Percentiles rank a stretch among this genome's conserved stretches.
Evolutionary conservation across 352 stramenopile species (phyloP).

Genomic region (Peronospora farinosa): DNA sequence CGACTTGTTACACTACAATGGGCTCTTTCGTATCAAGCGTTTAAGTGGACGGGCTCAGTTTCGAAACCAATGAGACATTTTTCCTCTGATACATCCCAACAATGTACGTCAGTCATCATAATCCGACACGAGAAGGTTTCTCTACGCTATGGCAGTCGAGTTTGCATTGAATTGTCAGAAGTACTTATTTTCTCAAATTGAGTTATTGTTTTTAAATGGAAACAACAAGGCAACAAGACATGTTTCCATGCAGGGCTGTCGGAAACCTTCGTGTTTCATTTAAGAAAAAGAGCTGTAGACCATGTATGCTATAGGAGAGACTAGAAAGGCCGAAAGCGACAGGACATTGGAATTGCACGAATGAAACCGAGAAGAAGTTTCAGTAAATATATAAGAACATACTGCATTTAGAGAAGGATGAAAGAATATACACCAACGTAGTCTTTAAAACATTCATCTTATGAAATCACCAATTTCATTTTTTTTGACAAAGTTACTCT

Average conservation of each 20-base stretch:
- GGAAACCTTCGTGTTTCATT: not conserved
- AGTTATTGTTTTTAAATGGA: not conserved
- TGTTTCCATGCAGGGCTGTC: not conserved
- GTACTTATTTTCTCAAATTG: not conserved
- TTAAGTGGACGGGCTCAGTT: slow-evolving; percentile 11
- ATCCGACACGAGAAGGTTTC: not conserved
- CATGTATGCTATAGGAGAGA: not conserved
- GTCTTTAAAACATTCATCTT: not conserved
- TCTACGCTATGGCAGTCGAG: not conserved
- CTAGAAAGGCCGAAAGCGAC: not conserved
- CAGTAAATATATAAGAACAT: no score
- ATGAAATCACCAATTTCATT: no score
- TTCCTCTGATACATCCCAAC: slow-evolving; percentile 10
- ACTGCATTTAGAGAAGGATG: no score
- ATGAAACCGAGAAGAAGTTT: not conserved
- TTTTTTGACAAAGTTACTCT: no score
- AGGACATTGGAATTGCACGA: not conserved
- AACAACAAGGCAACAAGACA: not conserved
- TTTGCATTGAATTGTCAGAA: not conserved
- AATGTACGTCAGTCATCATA: not conserved
- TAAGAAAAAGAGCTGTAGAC: no score
- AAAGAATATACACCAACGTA: not conserved
- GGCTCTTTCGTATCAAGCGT: not conserved
- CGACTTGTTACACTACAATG: slow-evolving; percentile 7
- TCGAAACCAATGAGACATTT: slow-evolving; percentile 8